These are phyloP conservation scores for Colletotrichum siamense DNA, from an alignment of 2,329 filamentous ascomycete species.

Conservation along the genomic window DNA sequence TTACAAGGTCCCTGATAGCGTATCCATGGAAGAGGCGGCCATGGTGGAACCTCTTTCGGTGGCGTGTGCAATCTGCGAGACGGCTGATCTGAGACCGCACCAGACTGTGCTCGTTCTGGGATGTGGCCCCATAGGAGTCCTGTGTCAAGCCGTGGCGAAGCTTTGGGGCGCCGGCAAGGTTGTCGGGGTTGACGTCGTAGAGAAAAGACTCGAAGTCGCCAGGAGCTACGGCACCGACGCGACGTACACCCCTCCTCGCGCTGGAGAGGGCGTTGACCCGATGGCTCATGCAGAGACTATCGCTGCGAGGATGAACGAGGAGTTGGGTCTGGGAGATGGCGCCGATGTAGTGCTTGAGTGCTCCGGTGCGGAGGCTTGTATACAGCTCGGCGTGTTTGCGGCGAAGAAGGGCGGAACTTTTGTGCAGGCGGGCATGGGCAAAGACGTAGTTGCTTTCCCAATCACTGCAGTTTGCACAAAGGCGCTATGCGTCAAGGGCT, in stretches of 20 bases:
- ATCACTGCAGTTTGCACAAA: background rate
- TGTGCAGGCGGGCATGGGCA: background rate
- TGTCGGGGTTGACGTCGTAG: background rate
- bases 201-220: background rate
- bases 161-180: background rate
- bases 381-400: background rate
- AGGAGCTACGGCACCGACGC: background rate
- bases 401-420: background rate
- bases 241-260: background rate
- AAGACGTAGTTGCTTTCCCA: background rate
- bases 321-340: background rate
- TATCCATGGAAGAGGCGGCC: background rate
- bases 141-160: background rate
- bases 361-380: conserved; percentile 39
- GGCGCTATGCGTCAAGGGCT: background rate
- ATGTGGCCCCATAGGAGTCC: background rate
- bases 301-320: background rate
- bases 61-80: background rate
- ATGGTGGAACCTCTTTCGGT: background rate
- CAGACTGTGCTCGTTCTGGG: background rate
- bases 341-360: conserved; percentile 31
- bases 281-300: background rate
- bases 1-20: background rate
- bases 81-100: background rate
- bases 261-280: background rate